Base-by-base conservation (phyloP, 176 grass and related monocot species). In the Panicum miliaceum region DNA sequence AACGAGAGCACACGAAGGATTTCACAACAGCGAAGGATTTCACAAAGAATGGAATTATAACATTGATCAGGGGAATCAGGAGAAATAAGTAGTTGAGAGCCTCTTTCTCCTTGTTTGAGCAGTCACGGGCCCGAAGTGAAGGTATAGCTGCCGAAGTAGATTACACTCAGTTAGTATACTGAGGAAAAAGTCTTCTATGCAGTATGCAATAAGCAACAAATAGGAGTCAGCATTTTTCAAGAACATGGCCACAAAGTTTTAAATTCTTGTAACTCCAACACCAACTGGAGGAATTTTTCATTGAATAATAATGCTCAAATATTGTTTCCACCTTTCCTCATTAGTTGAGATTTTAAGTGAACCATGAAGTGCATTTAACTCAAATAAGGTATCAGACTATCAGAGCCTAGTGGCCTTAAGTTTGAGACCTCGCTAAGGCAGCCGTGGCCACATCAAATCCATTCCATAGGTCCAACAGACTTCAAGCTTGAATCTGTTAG, bases 21-120 rank as follows among this genome's bases (percentile, higher is more conserved):
- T n/a, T n/a, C n/a, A 98, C 96, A 87, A 95, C 85, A 15, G 91
- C 79, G 3, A 95, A 98, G 12, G 96, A 98, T 84, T 93, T 98
- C 72, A 90, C 81, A 9, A 98, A 90, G 86, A 98, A 95, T 18
- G 96, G 96, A 78, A 98, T 95, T 8, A 87, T 26, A 25, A 98
- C 83, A 34, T 98, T 98, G 77, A 98, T 84, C 7, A 98, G 81
- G 72, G 96, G 96, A 35, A 95, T 75, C 25, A 98, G 48, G 75
- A 98, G 87, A 84, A 98, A 98, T 43, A 98, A 92, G 75, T 98
- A 98, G 64, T 98, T 98, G 47, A 98, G 96, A 78, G 93, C 96
- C 86, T 95, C 96, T 93, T 98, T 98, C 93, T 98, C 96, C 78
- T 95, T 98, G 53, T 92, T 95, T 50, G 96, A 93, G 82, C 96